Percentiles rank a stretch among this genome's conserved stretches.
Conservation (phyloP, 768 basidiomycete genomes). For the Goffeauzyma gilvescens region DNA sequence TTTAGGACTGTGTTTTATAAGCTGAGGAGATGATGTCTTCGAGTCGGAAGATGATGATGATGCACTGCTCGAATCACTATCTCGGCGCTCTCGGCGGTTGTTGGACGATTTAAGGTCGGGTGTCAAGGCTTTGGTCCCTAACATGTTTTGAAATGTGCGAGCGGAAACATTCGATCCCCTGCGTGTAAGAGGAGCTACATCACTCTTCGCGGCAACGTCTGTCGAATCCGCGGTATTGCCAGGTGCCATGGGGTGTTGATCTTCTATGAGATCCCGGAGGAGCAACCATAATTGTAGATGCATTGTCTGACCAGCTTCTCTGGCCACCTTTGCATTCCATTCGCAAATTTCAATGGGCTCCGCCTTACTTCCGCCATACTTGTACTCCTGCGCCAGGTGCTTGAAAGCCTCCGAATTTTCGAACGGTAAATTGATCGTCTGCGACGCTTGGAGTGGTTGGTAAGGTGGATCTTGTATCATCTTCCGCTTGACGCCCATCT, state of each 20-base stretch:
- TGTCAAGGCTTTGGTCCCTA: background rate
- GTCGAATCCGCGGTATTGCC: background rate
- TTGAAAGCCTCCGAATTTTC: conserved; percentile 19
- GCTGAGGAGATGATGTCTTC: background rate
- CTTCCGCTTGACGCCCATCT: conserved; percentile 18
- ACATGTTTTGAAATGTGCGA: background rate
- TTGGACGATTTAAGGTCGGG: conserved; percentile 3
- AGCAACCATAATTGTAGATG: background rate
- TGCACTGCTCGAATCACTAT: background rate
- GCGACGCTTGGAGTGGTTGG: conserved; percentile 20
- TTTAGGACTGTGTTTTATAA: no score
- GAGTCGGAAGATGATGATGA: background rate
- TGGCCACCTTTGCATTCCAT: conserved; percentile 16
- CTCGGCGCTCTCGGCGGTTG: background rate
- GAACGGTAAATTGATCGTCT: conserved; percentile 13
- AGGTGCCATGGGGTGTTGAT: background rate
- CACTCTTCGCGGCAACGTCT: no score
- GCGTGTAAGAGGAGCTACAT: no score
- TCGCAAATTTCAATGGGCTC: conserved; percentile 10
- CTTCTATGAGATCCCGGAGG: background rate
- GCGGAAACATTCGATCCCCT: no score
- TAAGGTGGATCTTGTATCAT: conserved; percentile 21
- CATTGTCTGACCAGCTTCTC: conserved; percentile 3
- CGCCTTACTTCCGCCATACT: conserved; percentile 15
- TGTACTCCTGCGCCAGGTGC: conserved; percentile 25